Conservation (phyloP, 192 early-diverging fungal species). For the Geranomyces michiganensis region DNA sequence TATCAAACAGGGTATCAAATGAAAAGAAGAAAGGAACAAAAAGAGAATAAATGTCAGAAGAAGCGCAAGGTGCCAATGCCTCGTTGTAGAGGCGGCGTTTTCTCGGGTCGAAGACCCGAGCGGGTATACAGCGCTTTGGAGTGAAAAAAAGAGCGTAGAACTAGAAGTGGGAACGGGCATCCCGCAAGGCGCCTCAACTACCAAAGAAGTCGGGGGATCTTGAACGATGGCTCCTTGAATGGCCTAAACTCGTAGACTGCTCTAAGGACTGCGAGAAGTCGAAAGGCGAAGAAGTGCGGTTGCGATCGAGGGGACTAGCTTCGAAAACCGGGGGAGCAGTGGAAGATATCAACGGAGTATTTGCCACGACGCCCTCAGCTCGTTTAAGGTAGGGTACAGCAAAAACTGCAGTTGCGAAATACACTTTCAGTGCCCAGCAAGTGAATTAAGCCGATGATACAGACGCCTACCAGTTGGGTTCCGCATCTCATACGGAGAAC, state of each 20-base stretch:
- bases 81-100: neutral
- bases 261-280: neutral
- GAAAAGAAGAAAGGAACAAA: neutral
- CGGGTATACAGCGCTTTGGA: slow-evolving; percentile 4
- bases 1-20: neutral
- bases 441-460: no score
- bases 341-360: no score
- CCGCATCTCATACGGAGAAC: neutral
- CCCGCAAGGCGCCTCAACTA: no score
- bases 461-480: neutral
- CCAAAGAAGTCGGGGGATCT: no score
- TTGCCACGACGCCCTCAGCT: no score
- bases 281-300: neutral
- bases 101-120: neutral
- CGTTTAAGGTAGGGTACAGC: no score
- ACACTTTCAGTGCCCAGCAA: no score
- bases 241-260: neutral
- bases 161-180: no score
- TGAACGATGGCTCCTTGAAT: no score
- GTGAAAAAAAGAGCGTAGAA: no score
- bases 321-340: neutral
- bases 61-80: neutral
- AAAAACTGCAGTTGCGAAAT: no score
- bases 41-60: slow-evolving; percentile 8
- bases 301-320: neutral